Base-by-base conservation (phyloP, 1,139 yeast species). In the Geotrichum candidum region DNA sequence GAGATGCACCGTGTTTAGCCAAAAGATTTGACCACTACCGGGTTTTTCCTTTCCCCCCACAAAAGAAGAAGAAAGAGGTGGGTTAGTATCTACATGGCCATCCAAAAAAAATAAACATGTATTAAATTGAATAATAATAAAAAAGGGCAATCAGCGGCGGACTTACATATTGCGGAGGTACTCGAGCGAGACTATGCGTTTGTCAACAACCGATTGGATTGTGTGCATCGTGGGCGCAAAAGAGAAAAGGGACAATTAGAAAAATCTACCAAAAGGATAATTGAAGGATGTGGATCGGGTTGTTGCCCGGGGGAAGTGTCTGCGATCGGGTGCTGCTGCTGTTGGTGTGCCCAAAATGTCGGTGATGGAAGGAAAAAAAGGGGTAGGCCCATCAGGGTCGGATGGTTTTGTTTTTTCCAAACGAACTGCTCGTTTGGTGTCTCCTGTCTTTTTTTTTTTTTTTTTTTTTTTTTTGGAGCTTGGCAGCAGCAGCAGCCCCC, bases 161-260 rank as follows among this genome's bases (percentile, higher is more conserved):
- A 65, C 72, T 57, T 66, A 69, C 72, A 70, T 66, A 59, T 65
- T 64, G 29, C 67, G 65, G 15, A 70, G 65, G 57, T 69, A 69
- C 41, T 70, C 72, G 11, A 60, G 58, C 13, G 62, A 60, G 10
- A 54, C 31, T 18, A 60, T 54, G 50, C 62, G 54, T 33, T 59
- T 56, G 31, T 58, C 64, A 51, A 63, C 64, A 27, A 63, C 57
- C 46, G 59, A 56, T 51, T 60, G 51, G 10, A 56, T 29, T 4
- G 22, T 25, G n/a, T 22, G 54, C 35, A n/a, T 27, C 9, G 54
- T 3, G 15, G 52, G 52, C 7, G 22, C n/a, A 29, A 29, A 25
- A 51, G n/a, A 18, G 11, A 18, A 51, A 51, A 51, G 7, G 11
- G 18, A 11, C 15, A 51, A 51, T 11, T 23, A 51, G 27, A 27